Evolutionary conservation across 129 eudicot genomes (phyloP).

Genomic region (Oenanthe sinensis): DNA sequence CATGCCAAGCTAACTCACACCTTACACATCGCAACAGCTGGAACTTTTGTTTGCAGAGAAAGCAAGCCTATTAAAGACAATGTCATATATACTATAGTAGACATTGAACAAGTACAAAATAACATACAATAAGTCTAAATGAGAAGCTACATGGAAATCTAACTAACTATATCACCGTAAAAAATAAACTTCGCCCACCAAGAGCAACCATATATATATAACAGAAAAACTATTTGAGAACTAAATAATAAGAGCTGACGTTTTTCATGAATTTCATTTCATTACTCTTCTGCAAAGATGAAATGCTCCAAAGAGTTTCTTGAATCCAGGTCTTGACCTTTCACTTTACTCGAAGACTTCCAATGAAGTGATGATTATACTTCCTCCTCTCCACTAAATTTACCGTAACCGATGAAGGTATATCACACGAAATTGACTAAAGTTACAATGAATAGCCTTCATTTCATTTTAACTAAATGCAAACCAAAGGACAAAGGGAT

Average conservation of each 20-base stretch:
- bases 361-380: not conserved
- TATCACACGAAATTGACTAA: not conserved
- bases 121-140: not conserved
- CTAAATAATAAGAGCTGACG: not conserved
- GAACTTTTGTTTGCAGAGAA: conserved; percentile 51
- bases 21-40: conserved; percentile 66
- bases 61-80: conserved; percentile 55
- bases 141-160: not conserved
- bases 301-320: not conserved
- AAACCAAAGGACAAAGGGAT: not conserved
- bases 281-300: not conserved
- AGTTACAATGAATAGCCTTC: not conserved
- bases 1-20: conserved; percentile 81
- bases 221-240: not conserved
- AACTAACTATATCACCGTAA: not conserved
- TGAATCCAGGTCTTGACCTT: not conserved
- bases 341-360: not conserved
- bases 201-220: not conserved
- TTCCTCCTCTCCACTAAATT: not conserved
- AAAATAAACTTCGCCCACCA: not conserved
- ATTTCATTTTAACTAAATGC: not conserved
- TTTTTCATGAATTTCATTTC: not conserved
- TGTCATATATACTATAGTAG: not conserved
- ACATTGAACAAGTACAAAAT: not conserved
- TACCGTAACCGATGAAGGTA: not conserved